Percentiles rank a stretch among this genome's conserved stretches.
phyloP scores from a whole-genome alignment of 2,329 filamentous ascomycete genomes.

The Endoconidiophora polonica region DNA sequence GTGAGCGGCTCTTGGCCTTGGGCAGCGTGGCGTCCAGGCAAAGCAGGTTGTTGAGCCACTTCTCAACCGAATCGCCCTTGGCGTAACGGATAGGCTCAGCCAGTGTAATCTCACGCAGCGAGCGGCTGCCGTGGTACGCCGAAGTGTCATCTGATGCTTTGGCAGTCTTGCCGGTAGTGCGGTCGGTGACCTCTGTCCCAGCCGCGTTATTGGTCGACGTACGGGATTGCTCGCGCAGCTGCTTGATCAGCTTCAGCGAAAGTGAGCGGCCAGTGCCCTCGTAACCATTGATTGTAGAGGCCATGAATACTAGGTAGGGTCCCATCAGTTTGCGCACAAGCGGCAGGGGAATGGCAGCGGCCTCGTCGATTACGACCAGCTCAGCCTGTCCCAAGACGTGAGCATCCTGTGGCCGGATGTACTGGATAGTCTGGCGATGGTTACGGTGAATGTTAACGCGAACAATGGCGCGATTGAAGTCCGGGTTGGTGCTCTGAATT shows the following conservation, averaged over 20 bases:
- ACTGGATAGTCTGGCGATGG: conserved; percentile 95
- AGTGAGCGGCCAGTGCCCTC: conserved; percentile 91
- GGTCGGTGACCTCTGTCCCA: conserved; percentile 55
- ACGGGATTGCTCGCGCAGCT: conserved; percentile 81
- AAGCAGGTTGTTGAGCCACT: conserved; percentile 86
- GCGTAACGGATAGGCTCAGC: conserved; percentile 91
- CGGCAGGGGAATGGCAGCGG: conserved; percentile 86
- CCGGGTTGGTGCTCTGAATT: conserved; percentile 92
- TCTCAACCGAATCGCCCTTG: conserved; percentile 78
- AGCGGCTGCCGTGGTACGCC: conserved; percentile 48
- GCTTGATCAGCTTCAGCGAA: conserved; percentile 91
- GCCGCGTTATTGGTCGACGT: conserved; percentile 34
- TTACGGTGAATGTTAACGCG: conserved; percentile 88
- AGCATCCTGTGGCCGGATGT: conserved; percentile 90
- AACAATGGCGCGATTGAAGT: conserved; percentile 98
- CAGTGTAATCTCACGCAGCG: conserved; percentile 79
- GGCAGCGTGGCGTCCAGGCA: conserved; percentile 88
- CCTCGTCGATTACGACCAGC: conserved; percentile 90
- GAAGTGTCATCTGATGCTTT: conserved; percentile 40
- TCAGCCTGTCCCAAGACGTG: conserved; percentile 93
- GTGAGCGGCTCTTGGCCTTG: conserved; percentile 50
- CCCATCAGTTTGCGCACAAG: conserved; percentile 89
- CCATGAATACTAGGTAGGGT: conserved; percentile 96
- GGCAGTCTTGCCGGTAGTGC: conserved; percentile 56
- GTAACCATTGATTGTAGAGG: conserved; percentile 96